Evolutionary conservation across 73 alveolate species (phyloP).

Genomic region (Paramecium caudatum): DNA sequence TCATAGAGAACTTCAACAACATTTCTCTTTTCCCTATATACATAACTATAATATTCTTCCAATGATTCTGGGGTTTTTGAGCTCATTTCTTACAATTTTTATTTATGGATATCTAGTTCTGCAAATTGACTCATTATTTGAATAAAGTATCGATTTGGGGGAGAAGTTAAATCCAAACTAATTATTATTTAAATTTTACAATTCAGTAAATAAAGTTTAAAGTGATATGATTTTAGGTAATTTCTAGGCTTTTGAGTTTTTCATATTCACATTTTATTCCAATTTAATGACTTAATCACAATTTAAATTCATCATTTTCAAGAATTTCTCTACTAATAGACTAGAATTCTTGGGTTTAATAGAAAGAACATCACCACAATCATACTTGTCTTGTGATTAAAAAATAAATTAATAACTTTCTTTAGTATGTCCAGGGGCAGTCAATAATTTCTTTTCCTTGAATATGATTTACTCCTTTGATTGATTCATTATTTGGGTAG

Average conservation of each 20-base stretch:
- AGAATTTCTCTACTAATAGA: neutral
- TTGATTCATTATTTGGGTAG: constrained; percentile 50
- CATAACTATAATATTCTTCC: constrained; percentile 88
- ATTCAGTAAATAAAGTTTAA: neutral
- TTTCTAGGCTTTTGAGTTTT: constrained; percentile 4
- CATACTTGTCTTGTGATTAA: neutral
- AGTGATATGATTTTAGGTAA: neutral
- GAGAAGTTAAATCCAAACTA: constrained; percentile 79
- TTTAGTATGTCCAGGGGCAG: constrained; percentile 1
- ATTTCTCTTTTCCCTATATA: constrained; percentile 86
- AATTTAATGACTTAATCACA: constrained; percentile 59
- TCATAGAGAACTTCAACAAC: constrained; percentile 84
- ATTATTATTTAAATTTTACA: constrained; percentile 6
- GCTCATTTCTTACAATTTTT: constrained; percentile 81
- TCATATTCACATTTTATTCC: neutral
- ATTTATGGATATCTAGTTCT: constrained; percentile 77
- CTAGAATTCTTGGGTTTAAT: neutral
- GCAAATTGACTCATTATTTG: constrained; percentile 81
- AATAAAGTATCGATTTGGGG: constrained; percentile 86
- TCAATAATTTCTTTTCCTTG: neutral
- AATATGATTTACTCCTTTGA: no score
- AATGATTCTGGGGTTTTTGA: constrained; percentile 86
- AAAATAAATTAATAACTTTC: neutral
- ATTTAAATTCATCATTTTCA: neutral
- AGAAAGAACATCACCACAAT: constrained; percentile 45